Conservation (phyloP, 2,329 filamentous ascomycete genomes). For the Monosporascus ibericus region DNA sequence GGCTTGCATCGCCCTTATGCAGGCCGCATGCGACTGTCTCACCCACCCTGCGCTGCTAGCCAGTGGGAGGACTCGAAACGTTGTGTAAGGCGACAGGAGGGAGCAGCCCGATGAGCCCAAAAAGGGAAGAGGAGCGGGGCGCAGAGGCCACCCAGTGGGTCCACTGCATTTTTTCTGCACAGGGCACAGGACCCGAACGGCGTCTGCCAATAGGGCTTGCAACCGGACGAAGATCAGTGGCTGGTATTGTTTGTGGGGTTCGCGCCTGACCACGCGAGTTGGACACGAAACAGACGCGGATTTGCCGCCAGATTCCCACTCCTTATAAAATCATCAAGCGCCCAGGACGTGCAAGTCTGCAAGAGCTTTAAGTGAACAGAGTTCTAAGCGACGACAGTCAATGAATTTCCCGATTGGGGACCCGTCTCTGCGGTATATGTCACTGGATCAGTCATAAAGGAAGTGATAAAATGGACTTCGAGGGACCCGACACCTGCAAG, state of each 20-base stretch:
- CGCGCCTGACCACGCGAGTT: slow-evolving; percentile 21
- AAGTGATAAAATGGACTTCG: background rate
- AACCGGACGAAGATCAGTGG: slow-evolving; percentile 15
- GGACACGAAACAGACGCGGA: slow-evolving; percentile 26
- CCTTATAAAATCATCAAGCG: slow-evolving; percentile 22
- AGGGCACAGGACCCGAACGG: background rate
- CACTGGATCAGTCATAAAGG: background rate
- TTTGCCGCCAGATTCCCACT: slow-evolving; percentile 11
- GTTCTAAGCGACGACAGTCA: slow-evolving; percentile 4
- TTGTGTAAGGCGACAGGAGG: slow-evolving; percentile 17
- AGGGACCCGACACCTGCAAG: too few species aligned
- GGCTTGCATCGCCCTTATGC: slow-evolving; percentile 20
- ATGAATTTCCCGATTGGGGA: slow-evolving; percentile 1
- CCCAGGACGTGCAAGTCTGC: slow-evolving; percentile 8
- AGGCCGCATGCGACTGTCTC: slow-evolving; percentile 22
- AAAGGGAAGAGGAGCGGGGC: slow-evolving; percentile 11
- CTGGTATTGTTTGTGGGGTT: slow-evolving; percentile 13
- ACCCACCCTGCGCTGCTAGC: slow-evolving; percentile 15
- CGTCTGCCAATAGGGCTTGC: slow-evolving; percentile 16
- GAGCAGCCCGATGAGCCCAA: slow-evolving; percentile 8
- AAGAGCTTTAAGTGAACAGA: slow-evolving; percentile 1
- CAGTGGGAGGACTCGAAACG: slow-evolving; percentile 23
- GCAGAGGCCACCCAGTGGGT: slow-evolving; percentile 7
- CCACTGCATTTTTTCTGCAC: slow-evolving; percentile 1
- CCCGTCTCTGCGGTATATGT: background rate